Evolutionary conservation across 306 rosid species (phyloP).

Genomic region (Astragalus membranaceus): DNA sequence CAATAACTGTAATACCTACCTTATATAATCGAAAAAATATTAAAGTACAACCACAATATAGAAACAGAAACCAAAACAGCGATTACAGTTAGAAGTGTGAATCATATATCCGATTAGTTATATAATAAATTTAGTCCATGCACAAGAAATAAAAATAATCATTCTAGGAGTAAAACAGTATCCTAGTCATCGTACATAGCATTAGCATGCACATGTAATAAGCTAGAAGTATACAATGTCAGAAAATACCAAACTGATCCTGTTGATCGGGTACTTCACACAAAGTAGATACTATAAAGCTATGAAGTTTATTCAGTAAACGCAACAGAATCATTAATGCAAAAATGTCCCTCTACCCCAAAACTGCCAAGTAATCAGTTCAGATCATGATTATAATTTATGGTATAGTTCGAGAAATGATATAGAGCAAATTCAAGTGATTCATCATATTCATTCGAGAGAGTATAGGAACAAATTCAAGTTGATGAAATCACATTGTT

Average conservation of each 20-base stretch:
- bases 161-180: neutral
- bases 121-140: neutral
- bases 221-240: neutral
- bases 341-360: neutral
- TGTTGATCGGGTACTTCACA: neutral
- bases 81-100: neutral
- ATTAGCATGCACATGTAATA: neutral
- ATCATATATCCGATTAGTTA: neutral
- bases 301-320: conserved; percentile 9
- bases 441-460: neutral
- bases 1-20: neutral
- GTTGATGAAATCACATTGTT: neutral
- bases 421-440: neutral
- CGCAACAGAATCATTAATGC: neutral
- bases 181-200: neutral
- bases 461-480: neutral
- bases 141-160: too few relatives aligned
- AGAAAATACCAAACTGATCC: neutral
- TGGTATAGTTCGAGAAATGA: neutral
- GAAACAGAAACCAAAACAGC: neutral
- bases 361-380: neutral
- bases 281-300: neutral
- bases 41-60: neutral
- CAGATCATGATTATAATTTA: neutral
- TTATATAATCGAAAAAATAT: neutral